Base-by-base conservation (phyloP, 2,329 filamentous ascomycete genomes). In the Arthrobotrys sinensis region DNA sequence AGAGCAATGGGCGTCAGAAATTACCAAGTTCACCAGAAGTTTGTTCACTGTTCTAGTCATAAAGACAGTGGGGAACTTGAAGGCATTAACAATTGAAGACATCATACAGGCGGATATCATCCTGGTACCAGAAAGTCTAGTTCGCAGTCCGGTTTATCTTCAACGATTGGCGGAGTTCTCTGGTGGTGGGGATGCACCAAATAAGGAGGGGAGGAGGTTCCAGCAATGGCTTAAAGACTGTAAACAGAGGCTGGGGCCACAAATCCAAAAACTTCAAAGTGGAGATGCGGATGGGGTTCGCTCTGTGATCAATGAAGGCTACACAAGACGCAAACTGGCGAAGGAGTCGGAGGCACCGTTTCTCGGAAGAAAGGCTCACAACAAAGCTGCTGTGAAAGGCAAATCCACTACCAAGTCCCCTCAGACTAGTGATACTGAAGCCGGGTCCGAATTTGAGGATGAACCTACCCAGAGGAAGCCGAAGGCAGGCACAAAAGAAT, bases 1-100 rank as follows among this genome's bases (percentile, higher is more conserved):
- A 0, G 81, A 84, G 4, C 90, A 92, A 81, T 92, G 90, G 90
- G 81, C 82, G 7, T 81, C 82, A 0, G 90, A 92, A 79, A 86
- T 89, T 12, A 57, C 80, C 1, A 88, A 88, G 63, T 90, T 88
- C 81, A 82, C 88, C 2, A 85, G 83, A 2, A 79, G 68, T 0
- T 12, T 62, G 48, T 86, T 86, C 80, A 84, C 83, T 1, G 83
- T 90, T 2, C 53, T 89, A 0, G 78, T 85, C 0, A 85, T 90
- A 50, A 83, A 84, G 14, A 84, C 78, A 0, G 79, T 84, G 3
- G 63, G 55, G 1, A 82, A 86, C 5, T 82, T 91, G 1, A 81
- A 82, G n/a, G 82, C 82, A 0, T 81, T 84, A 4, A 86, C 83
- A 0, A 84, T 90, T 24, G 68, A 83, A 0, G 82, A 87, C 7